Evolutionary conservation across 2,329 filamentous ascomycete species (phyloP).

Genomic region (Ceratocystis huliohia): DNA sequence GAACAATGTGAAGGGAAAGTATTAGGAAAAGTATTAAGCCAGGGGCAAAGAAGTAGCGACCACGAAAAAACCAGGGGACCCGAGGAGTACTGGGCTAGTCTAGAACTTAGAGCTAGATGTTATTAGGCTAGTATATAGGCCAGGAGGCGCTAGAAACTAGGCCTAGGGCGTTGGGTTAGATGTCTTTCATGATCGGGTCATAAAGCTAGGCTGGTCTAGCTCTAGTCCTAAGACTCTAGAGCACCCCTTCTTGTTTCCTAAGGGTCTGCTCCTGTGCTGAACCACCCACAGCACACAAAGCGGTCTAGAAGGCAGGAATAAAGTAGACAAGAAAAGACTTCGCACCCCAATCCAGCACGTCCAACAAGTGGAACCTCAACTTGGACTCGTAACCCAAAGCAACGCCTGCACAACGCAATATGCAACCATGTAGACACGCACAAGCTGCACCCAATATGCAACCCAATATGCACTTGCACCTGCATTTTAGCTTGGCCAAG

Average conservation of each 20-base stretch:
- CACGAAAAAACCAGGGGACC: not conserved
- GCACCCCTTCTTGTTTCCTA: too few species aligned
- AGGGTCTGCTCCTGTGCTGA: too few species aligned
- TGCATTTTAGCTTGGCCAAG: not conserved
- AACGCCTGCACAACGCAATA: not conserved
- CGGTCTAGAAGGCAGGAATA: not conserved
- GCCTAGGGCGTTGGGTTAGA: too few species aligned
- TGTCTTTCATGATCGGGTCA: too few species aligned
- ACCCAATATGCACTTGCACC: not conserved
- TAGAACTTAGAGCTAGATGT: too few species aligned
- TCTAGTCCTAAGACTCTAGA: too few species aligned
- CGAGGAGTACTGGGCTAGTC: too few species aligned
- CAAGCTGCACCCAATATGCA: not conserved
- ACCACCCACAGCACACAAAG: not conserved
- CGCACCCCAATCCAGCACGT: not conserved
- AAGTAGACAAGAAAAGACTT: not conserved
- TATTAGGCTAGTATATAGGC: too few species aligned
- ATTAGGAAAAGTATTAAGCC: not conserved
- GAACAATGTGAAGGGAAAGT: not conserved
- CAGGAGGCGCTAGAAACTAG: too few species aligned
- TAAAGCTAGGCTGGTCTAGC: too few species aligned
- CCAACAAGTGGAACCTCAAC: slow-evolving; percentile 2
- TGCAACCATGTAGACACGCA: not conserved
- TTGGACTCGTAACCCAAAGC: slow-evolving; percentile 1
- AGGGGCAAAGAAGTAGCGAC: not conserved